Percentiles rank a stretch among this genome's conserved stretches.
phyloP scores from a whole-genome alignment of 805 yeast species.

The Groenewaldozyma salmanticensis region DNA sequence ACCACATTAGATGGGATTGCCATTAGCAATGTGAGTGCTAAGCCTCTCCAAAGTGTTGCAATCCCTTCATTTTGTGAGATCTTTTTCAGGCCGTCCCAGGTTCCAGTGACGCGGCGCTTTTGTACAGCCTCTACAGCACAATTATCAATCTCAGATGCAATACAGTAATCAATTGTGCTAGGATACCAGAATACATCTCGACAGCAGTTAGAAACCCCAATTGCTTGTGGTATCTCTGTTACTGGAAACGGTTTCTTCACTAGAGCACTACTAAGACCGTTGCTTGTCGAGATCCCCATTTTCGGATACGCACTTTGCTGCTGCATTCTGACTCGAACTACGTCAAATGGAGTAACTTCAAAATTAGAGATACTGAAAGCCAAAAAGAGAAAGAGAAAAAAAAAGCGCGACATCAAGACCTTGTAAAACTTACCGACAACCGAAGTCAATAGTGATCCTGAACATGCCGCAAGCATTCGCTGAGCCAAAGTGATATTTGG shows the following conservation, averaged over 20 bases:
- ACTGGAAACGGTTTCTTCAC: constrained; percentile 13
- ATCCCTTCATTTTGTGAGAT: constrained; percentile 69
- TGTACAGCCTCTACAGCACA: constrained; percentile 33
- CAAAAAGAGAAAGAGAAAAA: no score
- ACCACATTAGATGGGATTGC: constrained; percentile 89
- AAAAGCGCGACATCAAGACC: no score
- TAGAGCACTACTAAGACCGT: neutral
- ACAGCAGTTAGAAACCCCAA: constrained; percentile 33
- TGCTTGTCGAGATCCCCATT: constrained; percentile 1
- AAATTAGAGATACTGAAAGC: no score
- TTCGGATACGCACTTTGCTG: constrained; percentile 25
- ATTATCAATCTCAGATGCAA: constrained; percentile 25
- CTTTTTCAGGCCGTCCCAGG: constrained; percentile 60
- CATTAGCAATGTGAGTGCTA: constrained; percentile 70
- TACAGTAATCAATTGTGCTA: constrained; percentile 27
- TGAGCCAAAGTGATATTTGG: constrained; percentile 18
- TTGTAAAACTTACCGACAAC: constrained; percentile 22
- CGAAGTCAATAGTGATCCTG: constrained; percentile 34
- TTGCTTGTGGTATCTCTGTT: constrained; percentile 19
- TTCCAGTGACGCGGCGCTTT: constrained; percentile 43
- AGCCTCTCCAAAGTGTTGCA: constrained; percentile 77
- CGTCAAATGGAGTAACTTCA: constrained; percentile 34
- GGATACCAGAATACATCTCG: constrained; percentile 32
- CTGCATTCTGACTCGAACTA: constrained; percentile 34
- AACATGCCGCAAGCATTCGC: constrained; percentile 31